Evolutionary conservation across 2,329 filamentous ascomycete species (phyloP), one percentile per base, ranked within the genome.

Genomic region (Atkinsonella texensis): DNA sequence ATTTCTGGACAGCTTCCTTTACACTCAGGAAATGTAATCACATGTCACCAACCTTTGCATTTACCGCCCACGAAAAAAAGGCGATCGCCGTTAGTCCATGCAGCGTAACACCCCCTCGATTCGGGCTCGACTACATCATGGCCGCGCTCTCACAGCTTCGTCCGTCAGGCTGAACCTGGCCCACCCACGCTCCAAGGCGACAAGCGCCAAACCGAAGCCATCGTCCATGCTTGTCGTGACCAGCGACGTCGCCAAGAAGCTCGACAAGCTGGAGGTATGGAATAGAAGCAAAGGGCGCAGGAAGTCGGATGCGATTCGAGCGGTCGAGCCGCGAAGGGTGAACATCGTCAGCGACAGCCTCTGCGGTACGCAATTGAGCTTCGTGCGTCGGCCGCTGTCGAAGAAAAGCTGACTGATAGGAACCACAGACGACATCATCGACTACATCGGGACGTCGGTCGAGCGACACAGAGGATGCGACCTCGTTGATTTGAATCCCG

Each of bases 401-500:
- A 38, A 38, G 11, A 4, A 4, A 38, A 15, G 35, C 35, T 4
- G 35, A 38, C 35, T 18, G 12, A 43, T 17, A 18, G 13, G 35
- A 44, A 48, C 10, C n/a, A 13, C 48, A 83, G 85, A 89, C 61
- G 83, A 91, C 59, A 70, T 86, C 13, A 59, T 95, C 45, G 64
- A 79, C 7, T 87, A 87, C 54, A 69, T 94, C n/a, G 80, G 77
- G 2, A 76, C 78, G 1, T 81, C 81, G 2, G 75, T 97, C 17
- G 70, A 80, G 35, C 77, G 80, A 44, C 84, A 93, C 65, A 71
- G 74, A 48, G 87, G 87, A 50, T 89, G 90, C 68, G 89, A 95
- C 60, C 76, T 97, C 44, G 72, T 98, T 59, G 91, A 97, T 63
- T 72, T 95, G 52, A 88, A 90, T 64, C 91, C 91, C 0, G 89